These are phyloP conservation scores for Nepenthes alata DNA, from an alignment of 179 eudicot species.

Conservation along the genomic window DNA sequence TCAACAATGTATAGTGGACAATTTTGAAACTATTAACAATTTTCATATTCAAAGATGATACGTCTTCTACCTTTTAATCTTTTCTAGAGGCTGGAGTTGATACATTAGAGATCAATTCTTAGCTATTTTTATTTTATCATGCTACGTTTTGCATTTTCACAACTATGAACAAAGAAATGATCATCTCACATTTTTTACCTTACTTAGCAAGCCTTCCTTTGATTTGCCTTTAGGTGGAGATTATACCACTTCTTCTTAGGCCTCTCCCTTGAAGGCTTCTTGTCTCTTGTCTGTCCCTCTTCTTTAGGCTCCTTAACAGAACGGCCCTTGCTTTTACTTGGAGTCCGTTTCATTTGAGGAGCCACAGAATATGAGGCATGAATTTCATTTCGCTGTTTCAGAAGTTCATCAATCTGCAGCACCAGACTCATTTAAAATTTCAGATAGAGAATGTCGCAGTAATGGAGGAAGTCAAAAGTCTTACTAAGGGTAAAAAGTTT, in stretches of 20 bases:
- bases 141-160: no score
- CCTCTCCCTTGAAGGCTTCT: slow-evolving; percentile 52
- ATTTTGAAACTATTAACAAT: no score
- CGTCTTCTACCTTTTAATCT: no score
- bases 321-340: slow-evolving; percentile 40
- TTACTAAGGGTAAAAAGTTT: neutral
- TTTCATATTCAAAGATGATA: no score
- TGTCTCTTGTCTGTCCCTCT: slow-evolving; percentile 43
- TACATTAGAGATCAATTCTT: no score
- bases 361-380: slow-evolving; percentile 58
- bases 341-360: slow-evolving; percentile 55
- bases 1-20: no score
- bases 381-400: slow-evolving; percentile 64
- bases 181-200: slow-evolving; percentile 1
- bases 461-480: neutral
- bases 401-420: slow-evolving; percentile 73
- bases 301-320: slow-evolving; percentile 46
- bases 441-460: neutral
- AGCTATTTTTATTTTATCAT: no score
- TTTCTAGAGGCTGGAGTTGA: no score
- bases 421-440: neutral
- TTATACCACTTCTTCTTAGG: slow-evolving; percentile 76
- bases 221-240: slow-evolving; percentile 61
- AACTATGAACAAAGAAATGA: no score
- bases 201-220: slow-evolving; percentile 59